Conservation (phyloP, 2,329 filamentous ascomycete genomes). For the Westerdykella aurantiaca region DNA sequence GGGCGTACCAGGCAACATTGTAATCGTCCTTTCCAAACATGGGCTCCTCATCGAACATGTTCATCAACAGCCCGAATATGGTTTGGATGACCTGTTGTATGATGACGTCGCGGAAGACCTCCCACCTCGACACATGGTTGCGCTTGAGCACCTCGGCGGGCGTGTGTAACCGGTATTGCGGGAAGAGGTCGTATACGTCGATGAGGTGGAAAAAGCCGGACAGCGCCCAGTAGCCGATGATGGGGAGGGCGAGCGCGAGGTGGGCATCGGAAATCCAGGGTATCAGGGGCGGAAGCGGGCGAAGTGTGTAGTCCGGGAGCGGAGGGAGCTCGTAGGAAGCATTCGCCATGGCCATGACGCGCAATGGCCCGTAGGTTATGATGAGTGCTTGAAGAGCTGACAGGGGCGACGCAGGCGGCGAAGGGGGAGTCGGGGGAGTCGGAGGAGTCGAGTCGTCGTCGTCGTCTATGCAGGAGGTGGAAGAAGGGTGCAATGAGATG, state of each 20-base stretch:
- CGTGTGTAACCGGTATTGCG: conserved; percentile 89
- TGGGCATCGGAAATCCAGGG: conserved; percentile 76
- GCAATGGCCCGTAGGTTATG: background rate
- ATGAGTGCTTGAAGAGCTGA: background rate
- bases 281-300: conserved; percentile 64
- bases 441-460: conserved; percentile 4
- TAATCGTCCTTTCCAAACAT: conserved; percentile 73
- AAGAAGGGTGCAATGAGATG: too few relatives aligned
- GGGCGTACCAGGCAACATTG: conserved; percentile 86
- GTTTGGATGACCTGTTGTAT: conserved; percentile 90
- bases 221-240: conserved; percentile 81
- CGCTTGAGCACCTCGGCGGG: conserved; percentile 83
- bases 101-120: conserved; percentile 85
- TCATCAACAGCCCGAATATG: conserved; percentile 60
- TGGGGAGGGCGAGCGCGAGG: conserved; percentile 67
- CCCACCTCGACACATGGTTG: conserved; percentile 77
- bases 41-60: conserved; percentile 66
- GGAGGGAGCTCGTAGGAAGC: conserved; percentile 65
- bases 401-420: background rate
- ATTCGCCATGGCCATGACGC: conserved; percentile 43
- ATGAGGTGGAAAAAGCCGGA: conserved; percentile 84
- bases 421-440: background rate
- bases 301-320: conserved; percentile 73
- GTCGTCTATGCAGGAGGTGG: background rate
- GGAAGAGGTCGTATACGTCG: conserved; percentile 78